A percentile compares a stretch with the other conserved stretches of the same genome.
Conservation (phyloP, 2,329 filamentous ascomycete species). For the Neofusicoccum kwambonambiense region DNA sequence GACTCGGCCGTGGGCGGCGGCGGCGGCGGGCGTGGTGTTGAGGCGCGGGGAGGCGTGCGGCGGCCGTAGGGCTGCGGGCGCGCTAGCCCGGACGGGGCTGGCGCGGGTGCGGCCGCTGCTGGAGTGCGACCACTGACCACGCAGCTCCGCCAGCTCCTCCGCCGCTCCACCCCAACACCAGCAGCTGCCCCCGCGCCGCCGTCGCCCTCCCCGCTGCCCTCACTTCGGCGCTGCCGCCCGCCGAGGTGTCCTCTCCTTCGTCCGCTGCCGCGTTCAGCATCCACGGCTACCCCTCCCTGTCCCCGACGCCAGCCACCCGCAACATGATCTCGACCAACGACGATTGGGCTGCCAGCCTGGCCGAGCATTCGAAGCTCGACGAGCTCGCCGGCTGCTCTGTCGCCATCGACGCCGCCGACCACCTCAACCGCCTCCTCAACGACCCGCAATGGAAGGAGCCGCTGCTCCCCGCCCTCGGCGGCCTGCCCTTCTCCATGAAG, state of each 20-base stretch:
- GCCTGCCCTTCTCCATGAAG: constrained; percentile 76
- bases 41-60: background rate
- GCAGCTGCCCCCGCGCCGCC: background rate
- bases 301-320: constrained; percentile 1
- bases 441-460: constrained; percentile 70
- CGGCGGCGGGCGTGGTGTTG: constrained; percentile 3
- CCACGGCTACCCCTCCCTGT: constrained; percentile 17
- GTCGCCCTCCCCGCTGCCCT: constrained; percentile 6
- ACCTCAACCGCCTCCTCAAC: constrained; percentile 76
- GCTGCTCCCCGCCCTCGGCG: constrained; percentile 84
- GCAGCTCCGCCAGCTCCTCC: constrained; percentile 12
- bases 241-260: constrained; percentile 2
- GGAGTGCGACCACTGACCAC: constrained; percentile 2
- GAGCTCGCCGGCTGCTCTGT: constrained; percentile 73
- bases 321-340: constrained; percentile 52
- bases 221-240: background rate
- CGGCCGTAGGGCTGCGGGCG: constrained; percentile 12
- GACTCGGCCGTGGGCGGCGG: background rate
- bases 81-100: background rate
- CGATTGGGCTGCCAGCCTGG: constrained; percentile 56
- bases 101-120: background rate
- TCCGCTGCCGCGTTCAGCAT: background rate
- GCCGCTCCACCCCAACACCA: background rate
- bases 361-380: constrained; percentile 61
- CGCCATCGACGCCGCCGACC: constrained; percentile 87